A percentile compares a stretch with the other conserved stretches of the same genome.
These are phyloP conservation scores for Luvunga scandens DNA, from an alignment of 345 rosid species.

Conservation along the genomic window DNA sequence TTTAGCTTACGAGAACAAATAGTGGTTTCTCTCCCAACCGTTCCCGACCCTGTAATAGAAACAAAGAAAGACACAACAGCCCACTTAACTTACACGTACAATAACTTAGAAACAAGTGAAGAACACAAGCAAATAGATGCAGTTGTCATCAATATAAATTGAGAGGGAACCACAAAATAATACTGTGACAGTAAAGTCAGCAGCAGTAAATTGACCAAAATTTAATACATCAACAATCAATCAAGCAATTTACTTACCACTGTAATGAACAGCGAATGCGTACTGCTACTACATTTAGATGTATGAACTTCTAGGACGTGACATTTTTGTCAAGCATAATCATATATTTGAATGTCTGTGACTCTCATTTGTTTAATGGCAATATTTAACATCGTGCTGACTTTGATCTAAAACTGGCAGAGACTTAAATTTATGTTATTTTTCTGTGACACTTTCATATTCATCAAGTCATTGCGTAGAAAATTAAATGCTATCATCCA, in stretches of 20 bases:
- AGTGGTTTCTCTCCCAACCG: slow-evolving; percentile 71
- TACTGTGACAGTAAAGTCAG: neutral
- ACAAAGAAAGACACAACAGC: neutral
- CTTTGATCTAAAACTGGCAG: neutral
- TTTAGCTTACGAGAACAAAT: slow-evolving; percentile 67
- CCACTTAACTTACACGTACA: neutral
- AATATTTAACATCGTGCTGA: neutral
- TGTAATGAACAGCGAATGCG: neutral
- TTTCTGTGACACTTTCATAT: neutral
- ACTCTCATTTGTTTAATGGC: neutral
- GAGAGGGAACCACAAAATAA: neutral
- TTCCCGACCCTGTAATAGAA: slow-evolving; percentile 65
- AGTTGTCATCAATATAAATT: neutral
- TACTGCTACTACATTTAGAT: neutral
- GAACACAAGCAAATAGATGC: neutral
- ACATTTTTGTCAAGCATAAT: neutral
- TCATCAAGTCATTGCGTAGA: neutral
- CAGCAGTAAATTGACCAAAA: neutral
- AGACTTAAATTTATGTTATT: neutral
- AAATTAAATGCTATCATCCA: neutral
- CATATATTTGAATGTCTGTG: neutral
- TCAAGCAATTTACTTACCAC: neutral
- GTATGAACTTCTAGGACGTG: neutral
- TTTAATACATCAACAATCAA: neutral
- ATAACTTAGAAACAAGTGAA: neutral